Conservation (phyloP, 495 filamentous ascomycete genomes). For the Penicillium taxi region DNA sequence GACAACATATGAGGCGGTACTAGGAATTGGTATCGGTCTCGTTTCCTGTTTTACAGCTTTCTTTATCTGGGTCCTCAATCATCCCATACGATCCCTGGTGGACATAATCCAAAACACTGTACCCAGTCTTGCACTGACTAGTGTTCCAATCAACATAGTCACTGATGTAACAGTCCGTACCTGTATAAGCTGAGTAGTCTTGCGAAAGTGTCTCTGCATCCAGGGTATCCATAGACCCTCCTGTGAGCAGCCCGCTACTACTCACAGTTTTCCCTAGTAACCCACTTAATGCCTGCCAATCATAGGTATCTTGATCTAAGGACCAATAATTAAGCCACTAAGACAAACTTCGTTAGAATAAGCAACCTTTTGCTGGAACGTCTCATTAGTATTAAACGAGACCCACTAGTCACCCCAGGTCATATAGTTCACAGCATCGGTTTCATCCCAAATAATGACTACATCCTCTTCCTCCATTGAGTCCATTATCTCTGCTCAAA, state of each 20-base stretch:
- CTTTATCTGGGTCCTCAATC: neutral
- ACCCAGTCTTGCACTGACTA: neutral
- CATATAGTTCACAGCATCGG: constrained; percentile 28
- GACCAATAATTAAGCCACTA: constrained; percentile 18
- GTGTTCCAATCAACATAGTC: neutral
- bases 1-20: constrained; percentile 3
- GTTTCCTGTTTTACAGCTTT: neutral
- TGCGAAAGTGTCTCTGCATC: too few species aligned
- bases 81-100: neutral
- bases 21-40: neutral
- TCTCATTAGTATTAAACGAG: constrained; percentile 35
- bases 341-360: constrained; percentile 26
- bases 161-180: neutral
- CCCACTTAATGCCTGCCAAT: neutral
- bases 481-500: too few species aligned
- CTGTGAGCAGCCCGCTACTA: neutral
- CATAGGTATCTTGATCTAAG: constrained; percentile 1
- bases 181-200: neutral
- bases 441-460: constrained; percentile 8
- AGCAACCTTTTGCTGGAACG: constrained; percentile 33
- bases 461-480: too few species aligned
- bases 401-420: constrained; percentile 41
- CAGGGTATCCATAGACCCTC: too few species aligned
- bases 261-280: neutral
- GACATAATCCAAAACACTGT: neutral